phyloP scores from a whole-genome alignment of 441 rosid genomes.

The Gossypium lobatum region DNA sequence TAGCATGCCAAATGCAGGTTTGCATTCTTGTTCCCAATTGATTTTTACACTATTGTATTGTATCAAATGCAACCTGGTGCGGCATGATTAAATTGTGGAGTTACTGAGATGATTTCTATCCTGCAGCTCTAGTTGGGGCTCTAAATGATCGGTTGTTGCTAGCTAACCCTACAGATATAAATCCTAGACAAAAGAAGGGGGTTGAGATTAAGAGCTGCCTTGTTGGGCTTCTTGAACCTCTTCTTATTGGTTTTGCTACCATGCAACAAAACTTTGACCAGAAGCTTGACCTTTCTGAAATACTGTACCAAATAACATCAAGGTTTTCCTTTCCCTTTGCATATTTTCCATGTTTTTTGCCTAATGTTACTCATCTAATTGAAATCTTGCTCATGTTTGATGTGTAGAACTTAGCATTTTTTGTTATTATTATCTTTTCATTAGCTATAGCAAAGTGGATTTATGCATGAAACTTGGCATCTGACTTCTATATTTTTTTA shows the following conservation, averaged over 20 bases:
- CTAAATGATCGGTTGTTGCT: conserved; percentile 89
- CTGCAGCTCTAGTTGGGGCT: conserved; percentile 87
- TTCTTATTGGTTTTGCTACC: conserved; percentile 94
- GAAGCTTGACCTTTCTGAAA: conserved; percentile 89
- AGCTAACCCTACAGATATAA: conserved; percentile 85
- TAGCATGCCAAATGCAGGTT: conserved; percentile 93
- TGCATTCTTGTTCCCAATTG: conserved; percentile 12
- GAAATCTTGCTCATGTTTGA: background rate
- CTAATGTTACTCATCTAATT: conserved; percentile 1
- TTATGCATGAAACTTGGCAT: conserved; percentile 13
- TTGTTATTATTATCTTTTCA: conserved; percentile 5
- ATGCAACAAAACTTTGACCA: conserved; percentile 96
- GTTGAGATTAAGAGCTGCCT: conserved; percentile 91
- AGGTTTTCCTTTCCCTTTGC: conserved; percentile 42
- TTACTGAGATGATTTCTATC: conserved; percentile 13
- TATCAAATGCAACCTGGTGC: conserved; percentile 1
- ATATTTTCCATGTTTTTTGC: background rate
- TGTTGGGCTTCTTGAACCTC: conserved; percentile 96
- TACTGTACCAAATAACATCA: conserved; percentile 92
- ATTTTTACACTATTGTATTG: background rate
- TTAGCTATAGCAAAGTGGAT: conserved; percentile 9
- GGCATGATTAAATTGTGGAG: conserved; percentile 16
- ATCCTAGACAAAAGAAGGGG: conserved; percentile 86
- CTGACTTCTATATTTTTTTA: conserved; percentile 26
- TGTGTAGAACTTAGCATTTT: background rate